Percentiles rank a stretch among this genome's conserved stretches.
Evolutionary conservation across 306 rosid genomes (phyloP).

Genomic region (Glycine soja): DNA sequence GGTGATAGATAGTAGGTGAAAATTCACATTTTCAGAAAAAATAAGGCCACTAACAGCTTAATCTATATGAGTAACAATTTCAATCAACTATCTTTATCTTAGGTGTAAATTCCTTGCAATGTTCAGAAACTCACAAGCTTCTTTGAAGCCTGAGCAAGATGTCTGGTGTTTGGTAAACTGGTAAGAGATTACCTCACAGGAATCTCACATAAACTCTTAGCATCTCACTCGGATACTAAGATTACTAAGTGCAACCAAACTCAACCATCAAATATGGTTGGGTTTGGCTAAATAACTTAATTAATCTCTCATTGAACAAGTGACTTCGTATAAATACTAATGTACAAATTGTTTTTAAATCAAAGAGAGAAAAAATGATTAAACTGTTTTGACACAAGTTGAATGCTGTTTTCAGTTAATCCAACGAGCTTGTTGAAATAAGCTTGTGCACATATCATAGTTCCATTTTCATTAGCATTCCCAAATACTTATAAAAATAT

Average conservation of each 20-base stretch:
- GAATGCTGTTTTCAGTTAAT: too few species aligned
- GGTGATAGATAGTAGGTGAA: slow-evolving; percentile 36
- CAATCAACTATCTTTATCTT: slow-evolving; percentile 31
- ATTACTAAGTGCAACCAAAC: background rate
- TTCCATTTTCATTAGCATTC: background rate
- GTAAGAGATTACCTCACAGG: background rate
- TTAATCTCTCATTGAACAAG: background rate
- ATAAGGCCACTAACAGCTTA: slow-evolving; percentile 12
- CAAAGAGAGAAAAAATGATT: too few species aligned
- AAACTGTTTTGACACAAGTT: too few species aligned
- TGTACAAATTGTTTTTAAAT: too few species aligned
- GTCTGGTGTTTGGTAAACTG: background rate
- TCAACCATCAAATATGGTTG: background rate
- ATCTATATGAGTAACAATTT: slow-evolving; percentile 23
- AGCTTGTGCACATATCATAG: background rate
- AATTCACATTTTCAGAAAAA: slow-evolving; percentile 16
- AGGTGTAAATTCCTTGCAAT: slow-evolving; percentile 18
- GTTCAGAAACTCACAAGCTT: background rate
- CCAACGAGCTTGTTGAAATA: background rate
- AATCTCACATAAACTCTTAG: background rate
- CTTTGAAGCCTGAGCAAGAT: slow-evolving; percentile 22
- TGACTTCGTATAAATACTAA: background rate
- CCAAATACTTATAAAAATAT: background rate
- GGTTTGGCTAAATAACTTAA: background rate
- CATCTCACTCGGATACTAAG: slow-evolving; percentile 1